Conservation (phyloP, 306 rosid species). For the Prunus mume region DNA sequence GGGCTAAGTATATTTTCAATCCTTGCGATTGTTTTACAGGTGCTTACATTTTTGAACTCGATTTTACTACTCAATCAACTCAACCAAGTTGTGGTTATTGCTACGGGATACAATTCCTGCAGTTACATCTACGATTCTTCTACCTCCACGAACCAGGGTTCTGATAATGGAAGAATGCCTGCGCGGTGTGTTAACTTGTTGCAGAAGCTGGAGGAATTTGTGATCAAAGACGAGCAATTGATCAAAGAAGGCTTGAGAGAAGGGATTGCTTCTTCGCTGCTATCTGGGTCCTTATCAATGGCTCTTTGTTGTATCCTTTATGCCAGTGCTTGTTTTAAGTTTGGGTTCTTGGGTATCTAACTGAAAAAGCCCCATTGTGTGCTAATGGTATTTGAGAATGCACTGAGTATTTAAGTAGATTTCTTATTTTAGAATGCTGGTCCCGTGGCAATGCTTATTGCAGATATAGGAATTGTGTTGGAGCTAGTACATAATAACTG, state of each 20-base stretch:
- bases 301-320: slow-evolving; percentile 92
- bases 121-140: slow-evolving; percentile 71
- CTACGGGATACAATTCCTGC: slow-evolving; percentile 86
- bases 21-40: slow-evolving; percentile 31
- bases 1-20: background rate
- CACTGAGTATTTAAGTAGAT: background rate
- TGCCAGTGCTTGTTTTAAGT: background rate
- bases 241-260: slow-evolving; percentile 35
- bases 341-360: background rate
- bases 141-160: slow-evolving; percentile 38
- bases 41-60: slow-evolving; percentile 78
- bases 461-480: background rate
- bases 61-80: slow-evolving; percentile 74
- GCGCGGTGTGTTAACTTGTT: slow-evolving; percentile 64
- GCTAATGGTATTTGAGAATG: background rate
- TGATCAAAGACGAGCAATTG: slow-evolving; percentile 52
- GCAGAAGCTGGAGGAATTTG: slow-evolving; percentile 61
- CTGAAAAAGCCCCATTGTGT: background rate
- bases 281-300: slow-evolving; percentile 88
- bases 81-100: slow-evolving; percentile 79
- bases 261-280: slow-evolving; percentile 58
- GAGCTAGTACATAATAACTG: background rate
- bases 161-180: slow-evolving; percentile 61
- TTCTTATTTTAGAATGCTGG: background rate
- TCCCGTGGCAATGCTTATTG: background rate